phyloP scores from a whole-genome alignment of 2,329 filamentous ascomycete species.

The Pyricularia sp. region DNA sequence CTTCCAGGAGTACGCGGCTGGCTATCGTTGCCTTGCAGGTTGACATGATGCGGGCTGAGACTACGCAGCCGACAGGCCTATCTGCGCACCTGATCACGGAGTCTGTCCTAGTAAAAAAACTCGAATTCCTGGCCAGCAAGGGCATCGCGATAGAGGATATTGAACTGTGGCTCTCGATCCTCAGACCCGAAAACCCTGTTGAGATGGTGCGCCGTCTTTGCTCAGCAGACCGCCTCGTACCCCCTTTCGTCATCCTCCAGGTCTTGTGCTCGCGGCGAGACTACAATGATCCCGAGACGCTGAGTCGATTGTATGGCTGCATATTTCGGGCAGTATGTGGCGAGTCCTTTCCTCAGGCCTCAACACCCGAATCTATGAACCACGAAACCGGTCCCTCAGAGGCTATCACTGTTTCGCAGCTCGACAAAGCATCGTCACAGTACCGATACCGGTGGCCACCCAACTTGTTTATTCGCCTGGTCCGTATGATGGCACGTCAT shows the following conservation, averaged over 20 bases:
- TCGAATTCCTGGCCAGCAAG: slow-evolving; percentile 17
- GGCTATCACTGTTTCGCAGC: background rate
- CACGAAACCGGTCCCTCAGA: background rate
- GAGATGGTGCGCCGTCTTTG: slow-evolving; percentile 22
- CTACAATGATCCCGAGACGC: background rate
- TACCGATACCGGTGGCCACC: background rate
- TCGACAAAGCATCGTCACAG: background rate
- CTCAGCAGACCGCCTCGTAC: slow-evolving; percentile 19
- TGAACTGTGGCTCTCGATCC: slow-evolving; percentile 28
- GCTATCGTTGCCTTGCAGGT: slow-evolving; percentile 14
- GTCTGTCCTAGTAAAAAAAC: slow-evolving; percentile 16
- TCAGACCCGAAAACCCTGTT: slow-evolving; percentile 21
- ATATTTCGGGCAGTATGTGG: background rate
- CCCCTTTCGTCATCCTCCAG: slow-evolving; percentile 24
- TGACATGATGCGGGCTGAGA: slow-evolving; percentile 12
- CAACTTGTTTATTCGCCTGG: background rate
- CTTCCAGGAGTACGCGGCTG: slow-evolving; percentile 8
- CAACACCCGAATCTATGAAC: background rate
- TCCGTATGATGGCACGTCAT: background rate
- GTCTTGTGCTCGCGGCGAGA: slow-evolving; percentile 14
- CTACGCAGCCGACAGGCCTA: slow-evolving; percentile 9
- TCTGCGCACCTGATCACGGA: slow-evolving; percentile 11
- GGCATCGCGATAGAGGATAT: slow-evolving; percentile 21
- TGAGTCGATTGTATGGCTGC: background rate
- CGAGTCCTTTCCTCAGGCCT: background rate